A percentile compares a stretch with the other conserved stretches of the same genome.
phyloP scores from a whole-genome alignment of 768 basidiomycete genomes.

The Mycena rosella region DNA sequence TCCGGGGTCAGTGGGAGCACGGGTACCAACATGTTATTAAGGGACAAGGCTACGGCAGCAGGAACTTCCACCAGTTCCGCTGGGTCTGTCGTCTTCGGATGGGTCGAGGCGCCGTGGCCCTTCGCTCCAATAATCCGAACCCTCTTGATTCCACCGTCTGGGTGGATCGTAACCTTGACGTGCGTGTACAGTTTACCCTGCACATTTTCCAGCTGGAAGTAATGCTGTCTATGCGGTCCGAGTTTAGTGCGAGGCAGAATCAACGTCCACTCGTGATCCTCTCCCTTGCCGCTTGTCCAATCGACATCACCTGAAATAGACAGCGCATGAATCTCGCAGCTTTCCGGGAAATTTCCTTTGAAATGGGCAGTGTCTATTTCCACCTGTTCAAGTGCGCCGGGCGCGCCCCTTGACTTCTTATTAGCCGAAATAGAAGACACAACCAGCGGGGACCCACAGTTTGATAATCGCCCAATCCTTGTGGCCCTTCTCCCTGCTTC shows the following conservation, averaged over 20 bases:
- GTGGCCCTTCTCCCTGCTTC: slow-evolving; percentile 83
- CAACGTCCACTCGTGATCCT: slow-evolving; percentile 73
- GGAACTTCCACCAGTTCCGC: slow-evolving; percentile 6
- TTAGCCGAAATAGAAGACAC: slow-evolving; percentile 13
- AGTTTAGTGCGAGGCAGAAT: slow-evolving; percentile 85
- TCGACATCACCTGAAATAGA: slow-evolving; percentile 46
- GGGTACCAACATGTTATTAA: slow-evolving; percentile 51
- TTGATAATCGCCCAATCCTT: slow-evolving; percentile 94
- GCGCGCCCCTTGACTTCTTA: slow-evolving; percentile 69
- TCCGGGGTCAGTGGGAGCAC: slow-evolving; percentile 83
- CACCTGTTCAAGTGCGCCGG: slow-evolving; percentile 78
- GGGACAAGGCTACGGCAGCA: slow-evolving; percentile 1
- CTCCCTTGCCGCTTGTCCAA: slow-evolving; percentile 49
- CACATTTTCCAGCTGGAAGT: slow-evolving; percentile 83
- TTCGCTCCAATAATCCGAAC: slow-evolving; percentile 83
- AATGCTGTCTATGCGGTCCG: slow-evolving; percentile 91
- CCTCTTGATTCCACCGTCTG: slow-evolving; percentile 96
- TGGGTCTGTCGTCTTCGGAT: slow-evolving; percentile 7
- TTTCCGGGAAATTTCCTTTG: slow-evolving; percentile 87
- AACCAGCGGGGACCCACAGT: slow-evolving; percentile 66
- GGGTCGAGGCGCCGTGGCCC: slow-evolving; percentile 14
- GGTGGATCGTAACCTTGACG: slow-evolving; percentile 89
- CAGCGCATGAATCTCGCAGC: slow-evolving; percentile 69
- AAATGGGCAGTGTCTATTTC: slow-evolving; percentile 97
- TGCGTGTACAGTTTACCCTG: slow-evolving; percentile 77